Evolutionary conservation across 345 rosid species (phyloP), one percentile per base, ranked within the genome.

Genomic region (Ceriops decandra): DNA sequence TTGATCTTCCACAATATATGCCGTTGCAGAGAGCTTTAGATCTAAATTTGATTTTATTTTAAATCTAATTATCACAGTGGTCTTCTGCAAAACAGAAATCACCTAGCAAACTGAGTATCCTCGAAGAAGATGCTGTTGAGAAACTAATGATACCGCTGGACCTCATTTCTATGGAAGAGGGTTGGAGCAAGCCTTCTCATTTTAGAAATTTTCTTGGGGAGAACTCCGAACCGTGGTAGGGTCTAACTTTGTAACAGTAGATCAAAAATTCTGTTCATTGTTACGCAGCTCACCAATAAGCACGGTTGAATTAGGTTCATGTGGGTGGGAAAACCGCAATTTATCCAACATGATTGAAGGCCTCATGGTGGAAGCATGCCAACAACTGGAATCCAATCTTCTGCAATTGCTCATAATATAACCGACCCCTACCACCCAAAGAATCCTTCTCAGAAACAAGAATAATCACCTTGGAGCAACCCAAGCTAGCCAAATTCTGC

Each of bases 181-280:
- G 26, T 24, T 24, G 26, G 26, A 24, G 26, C 26, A 24, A 24
- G 24, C 24, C 24, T 24, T 24, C 24, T 24, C 24, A 24, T 24
- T 24, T 24, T 24, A 24, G 24, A 24, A 24, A 24, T 24, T 24
- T 24, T 24, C 24, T 24, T 24, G 24, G 24, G 0, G 24, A 24
- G 24, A 24, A 24, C 26, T 24, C 88, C 8, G 93, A 85, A 58
- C 88, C 93, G 16, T 86, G 93, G 88, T 86, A 80, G 74, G 27
- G 68, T 53, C 47, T 30, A n/a, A 1, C 28, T 24, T 20, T 13
- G 15, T 2, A 30, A 26, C 60, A 9, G 10, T 19, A 36, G 47
- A 58, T 17, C 47, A 38, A 51, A 20, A 6, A 38, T 60, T 21
- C 10, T 68, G 54, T 15, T 66, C 20, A 2, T 42, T 11, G 47